Conservation (phyloP, 2,329 filamentous ascomycete species). For the Penicillium sp. region DNA sequence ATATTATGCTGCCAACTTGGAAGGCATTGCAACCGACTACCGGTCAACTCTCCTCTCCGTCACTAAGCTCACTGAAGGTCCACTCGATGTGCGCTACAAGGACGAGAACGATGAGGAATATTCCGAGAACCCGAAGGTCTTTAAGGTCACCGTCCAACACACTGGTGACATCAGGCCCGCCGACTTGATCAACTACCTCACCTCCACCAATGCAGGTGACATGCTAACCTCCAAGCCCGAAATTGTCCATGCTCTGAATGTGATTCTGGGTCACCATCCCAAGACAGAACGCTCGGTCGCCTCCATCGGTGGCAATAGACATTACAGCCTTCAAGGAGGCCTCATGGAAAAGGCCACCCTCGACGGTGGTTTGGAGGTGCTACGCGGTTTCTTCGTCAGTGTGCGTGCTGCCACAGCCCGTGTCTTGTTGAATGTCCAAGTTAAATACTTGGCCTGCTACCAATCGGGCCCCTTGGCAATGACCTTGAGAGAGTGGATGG, state of each 20-base stretch:
- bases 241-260: slow-evolving; percentile 64
- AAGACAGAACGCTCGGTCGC: slow-evolving; percentile 50
- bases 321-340: slow-evolving; percentile 52
- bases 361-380: slow-evolving; percentile 59
- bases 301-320: slow-evolving; percentile 60
- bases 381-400: slow-evolving; percentile 68
- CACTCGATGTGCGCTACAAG: slow-evolving; percentile 43
- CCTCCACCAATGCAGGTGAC: slow-evolving; percentile 41
- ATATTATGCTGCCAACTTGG: slow-evolving; percentile 36
- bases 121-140: slow-evolving; percentile 39
- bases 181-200: slow-evolving; percentile 55
- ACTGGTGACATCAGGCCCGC: slow-evolving; percentile 43
- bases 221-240: slow-evolving; percentile 56
- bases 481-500: slow-evolving; percentile 45
- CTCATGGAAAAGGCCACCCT: slow-evolving; percentile 49
- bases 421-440: slow-evolving; percentile 67
- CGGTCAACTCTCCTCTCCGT: slow-evolving; percentile 47
- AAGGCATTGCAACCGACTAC: slow-evolving; percentile 49
- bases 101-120: slow-evolving; percentile 45
- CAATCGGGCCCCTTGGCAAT: slow-evolving; percentile 50
- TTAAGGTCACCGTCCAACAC: slow-evolving; percentile 44
- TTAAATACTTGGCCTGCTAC: slow-evolving; percentile 66
- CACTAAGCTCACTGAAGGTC: slow-evolving; percentile 33
- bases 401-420: slow-evolving; percentile 64
- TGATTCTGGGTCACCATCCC: slow-evolving; percentile 59